A percentile compares a stretch with the other conserved stretches of the same genome.
phyloP scores from a whole-genome alignment of 1,139 yeast genomes.

The Scheffersomyces lignicola region DNA sequence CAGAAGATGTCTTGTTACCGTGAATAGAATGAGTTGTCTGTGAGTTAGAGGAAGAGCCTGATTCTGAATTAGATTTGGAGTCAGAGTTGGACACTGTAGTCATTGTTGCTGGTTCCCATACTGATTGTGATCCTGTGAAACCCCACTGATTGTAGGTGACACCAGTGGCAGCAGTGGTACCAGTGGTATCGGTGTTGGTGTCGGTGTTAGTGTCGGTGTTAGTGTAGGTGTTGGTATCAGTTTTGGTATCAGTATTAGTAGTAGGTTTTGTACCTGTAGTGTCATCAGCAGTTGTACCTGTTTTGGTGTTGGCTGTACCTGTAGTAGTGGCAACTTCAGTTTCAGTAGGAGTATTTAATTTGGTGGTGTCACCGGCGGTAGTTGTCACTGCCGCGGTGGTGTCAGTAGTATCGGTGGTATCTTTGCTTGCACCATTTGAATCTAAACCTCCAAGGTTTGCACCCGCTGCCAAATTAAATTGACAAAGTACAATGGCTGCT shows the following conservation, averaged over 20 bases:
- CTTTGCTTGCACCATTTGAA: neutral
- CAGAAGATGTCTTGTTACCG: slow-evolving; percentile 20
- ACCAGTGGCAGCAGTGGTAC: slow-evolving; percentile 11
- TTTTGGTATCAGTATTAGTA: slow-evolving; percentile 12
- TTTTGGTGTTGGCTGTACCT: slow-evolving; percentile 6
- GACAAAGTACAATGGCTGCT: neutral
- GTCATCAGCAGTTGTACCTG: slow-evolving; percentile 9
- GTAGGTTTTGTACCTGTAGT: slow-evolving; percentile 11
- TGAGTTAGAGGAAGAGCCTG: slow-evolving; percentile 16
- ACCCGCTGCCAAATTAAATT: neutral
- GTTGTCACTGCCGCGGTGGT: slow-evolving; percentile 1
- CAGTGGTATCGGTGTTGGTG: slow-evolving; percentile 11
- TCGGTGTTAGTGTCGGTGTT: slow-evolving; percentile 10
- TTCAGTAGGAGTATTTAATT: slow-evolving; percentile 3
- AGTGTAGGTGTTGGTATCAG: slow-evolving; percentile 11
- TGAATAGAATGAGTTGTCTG: slow-evolving; percentile 15
- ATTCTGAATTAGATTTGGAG: slow-evolving; percentile 8
- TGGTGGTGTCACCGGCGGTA: slow-evolving; percentile 4
- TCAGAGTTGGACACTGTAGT: slow-evolving; percentile 13
- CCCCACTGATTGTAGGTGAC: slow-evolving; percentile 40
- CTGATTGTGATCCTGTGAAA: slow-evolving; percentile 41
- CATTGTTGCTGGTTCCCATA: slow-evolving; percentile 25
- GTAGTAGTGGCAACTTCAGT: slow-evolving; percentile 10
- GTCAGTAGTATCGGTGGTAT: slow-evolving; percentile 4
- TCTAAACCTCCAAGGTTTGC: slow-evolving; percentile 18